Base-by-base conservation (phyloP, 208 protist genomes). In the Trypanosoma brucei region DNA sequence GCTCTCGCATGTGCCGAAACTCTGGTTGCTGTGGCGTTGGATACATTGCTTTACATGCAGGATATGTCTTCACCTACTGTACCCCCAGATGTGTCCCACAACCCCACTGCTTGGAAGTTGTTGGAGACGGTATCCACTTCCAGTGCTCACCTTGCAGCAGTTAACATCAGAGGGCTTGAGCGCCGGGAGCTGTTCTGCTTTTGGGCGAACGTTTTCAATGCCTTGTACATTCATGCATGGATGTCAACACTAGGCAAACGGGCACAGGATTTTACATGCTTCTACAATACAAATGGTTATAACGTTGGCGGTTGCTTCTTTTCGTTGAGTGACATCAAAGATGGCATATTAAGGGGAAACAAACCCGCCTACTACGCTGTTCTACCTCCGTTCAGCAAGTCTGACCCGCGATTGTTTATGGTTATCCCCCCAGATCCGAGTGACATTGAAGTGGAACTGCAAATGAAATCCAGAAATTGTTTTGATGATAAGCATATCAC, bases 151-250 rank as follows among this genome's bases (percentile, higher is more conserved):
- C 52, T 79, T 1, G 13, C 49, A 9, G 61, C 46, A 3, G 54
- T 64, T 54, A 50, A 81, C 46, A 51, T 66, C 8, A 65, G 38
- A 37, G 35, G 55, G 39, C 44, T 86, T 65, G 39, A 58, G 69
- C 38, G 49, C 34, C 36, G 22, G 7, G 74, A 66, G 39, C 45
- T 13, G 4, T 70, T 60, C 48, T 72, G 61, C 52, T 81, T 81
- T 33, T 81, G 63, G 65, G 62, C 79, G 3, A 93, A 93, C 55
- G 45, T 88, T 1, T 93, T 79, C 68, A 93, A 93, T 63, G 72
- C 73, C 38, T 59, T 85, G 22, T 93, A 88, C 59, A 76, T 88
- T 30, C 81, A 82, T 58, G 79, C 86, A 7, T 92, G 86, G 82
- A 54, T 89, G 50, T 58, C 49, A 2, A 64, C 67, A 6, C 63